Conservation (phyloP, 1,139 yeast species). For the Yamadazyma atmosphaerica region DNA sequence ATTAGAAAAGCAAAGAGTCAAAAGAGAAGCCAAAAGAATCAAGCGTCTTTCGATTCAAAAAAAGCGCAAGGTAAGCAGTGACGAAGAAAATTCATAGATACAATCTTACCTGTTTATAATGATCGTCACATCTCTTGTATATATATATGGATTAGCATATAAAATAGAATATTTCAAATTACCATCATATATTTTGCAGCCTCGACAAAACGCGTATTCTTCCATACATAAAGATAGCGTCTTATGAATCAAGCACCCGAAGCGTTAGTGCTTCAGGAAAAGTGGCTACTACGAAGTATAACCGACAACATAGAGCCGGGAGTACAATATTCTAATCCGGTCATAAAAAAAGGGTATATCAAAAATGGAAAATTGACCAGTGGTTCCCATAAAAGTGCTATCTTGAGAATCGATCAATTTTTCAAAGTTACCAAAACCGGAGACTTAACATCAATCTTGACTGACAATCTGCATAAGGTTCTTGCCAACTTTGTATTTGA, state of each 20-base stretch:
- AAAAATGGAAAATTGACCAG: slow-evolving; percentile 5
- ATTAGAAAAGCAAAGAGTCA: slow-evolving; percentile 25
- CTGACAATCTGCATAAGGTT: slow-evolving; percentile 33
- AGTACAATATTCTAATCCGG: slow-evolving; percentile 8
- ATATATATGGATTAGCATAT: background rate
- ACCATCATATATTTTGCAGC: background rate
- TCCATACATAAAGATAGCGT: background rate
- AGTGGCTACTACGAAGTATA: slow-evolving; percentile 22
- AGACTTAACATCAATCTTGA: slow-evolving; percentile 29
- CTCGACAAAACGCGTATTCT: background rate
- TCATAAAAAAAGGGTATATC: slow-evolving; percentile 22
- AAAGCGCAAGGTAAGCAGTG: slow-evolving; percentile 7
- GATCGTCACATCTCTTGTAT: background rate
- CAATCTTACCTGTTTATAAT: background rate
- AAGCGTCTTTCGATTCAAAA: slow-evolving; percentile 25
- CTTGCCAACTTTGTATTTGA: slow-evolving; percentile 29
- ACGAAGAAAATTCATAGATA: background rate
- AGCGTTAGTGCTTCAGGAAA: slow-evolving; percentile 20
- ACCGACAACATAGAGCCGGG: slow-evolving; percentile 1
- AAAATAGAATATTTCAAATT: background rate
- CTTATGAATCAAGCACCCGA: slow-evolving; percentile 5
- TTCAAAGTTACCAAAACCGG: slow-evolving; percentile 18
- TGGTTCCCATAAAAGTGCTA: slow-evolving; percentile 16
- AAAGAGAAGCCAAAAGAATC: slow-evolving; percentile 37
- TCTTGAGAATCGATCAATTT: slow-evolving; percentile 30